Base-by-base conservation (phyloP, 106 monocot genomes). In the Acanthochlamys bracteata region DNA sequence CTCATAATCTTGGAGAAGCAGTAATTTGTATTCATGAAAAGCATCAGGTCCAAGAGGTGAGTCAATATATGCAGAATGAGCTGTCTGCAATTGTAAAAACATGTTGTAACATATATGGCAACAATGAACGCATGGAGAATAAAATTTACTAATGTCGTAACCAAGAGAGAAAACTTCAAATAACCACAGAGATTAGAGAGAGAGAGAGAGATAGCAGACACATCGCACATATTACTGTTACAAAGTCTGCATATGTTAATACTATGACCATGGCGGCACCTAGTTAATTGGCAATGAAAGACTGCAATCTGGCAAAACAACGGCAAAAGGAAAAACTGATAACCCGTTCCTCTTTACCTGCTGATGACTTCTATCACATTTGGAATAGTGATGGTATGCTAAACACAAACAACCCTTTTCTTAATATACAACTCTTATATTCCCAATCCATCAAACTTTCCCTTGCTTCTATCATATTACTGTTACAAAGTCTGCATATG, bases 41-140 rank as follows among this genome's bases (percentile, higher is more conserved):
- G 98, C 98, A 83, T 98, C 98, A 25, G 92, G 88, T 22, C 98
- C 98, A 53, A 98, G 71, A 46, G 98, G 98, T 49, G 88, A 98
- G 74, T 88, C 88, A 76, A 78, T 66, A 78, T 75, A 81, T 41
- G 88, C 74, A 58, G 98, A 99, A 65, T 99, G 92, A 59, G 83
- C 79, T 57, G 85, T 81, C 98, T 99, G 69, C 17, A 59, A 4
- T 58, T 61, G 26, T 61, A 61, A 56, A 40, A 60, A 60, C 14
- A 57, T 56, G 59, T 24, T 20, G 23, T 47, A 46, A 54, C 10
- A 54, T 16, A 17, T 11, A 54, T 54, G 53, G 19, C 53, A 54
- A 54, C n/a, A 8, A 46, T 10, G 45, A n/a, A n/a, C n/a, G n/a
- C n/a, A 33, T 33, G 33, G 33, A 33, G 6, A 33, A 33, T 33